Evolutionary conservation across 2,329 filamentous ascomycete species (phyloP).

Genomic region (Penicillium sp.): DNA sequence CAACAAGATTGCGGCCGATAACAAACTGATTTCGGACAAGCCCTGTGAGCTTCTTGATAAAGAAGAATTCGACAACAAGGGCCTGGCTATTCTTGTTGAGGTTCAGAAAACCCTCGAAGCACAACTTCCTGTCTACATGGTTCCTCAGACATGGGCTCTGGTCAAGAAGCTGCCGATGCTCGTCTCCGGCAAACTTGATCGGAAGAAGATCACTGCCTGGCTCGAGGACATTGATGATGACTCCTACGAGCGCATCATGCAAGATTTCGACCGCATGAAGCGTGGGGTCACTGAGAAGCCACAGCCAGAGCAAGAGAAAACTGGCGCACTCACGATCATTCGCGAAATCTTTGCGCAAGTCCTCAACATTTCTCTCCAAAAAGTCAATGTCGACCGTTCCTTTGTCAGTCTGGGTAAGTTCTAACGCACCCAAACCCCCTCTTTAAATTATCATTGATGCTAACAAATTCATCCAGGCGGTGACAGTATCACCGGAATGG

Average conservation of each 20-base stretch:
- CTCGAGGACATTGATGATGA: constrained; percentile 44
- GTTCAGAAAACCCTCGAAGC: constrained; percentile 42
- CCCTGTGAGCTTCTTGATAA: constrained; percentile 36
- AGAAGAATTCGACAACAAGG: constrained; percentile 21
- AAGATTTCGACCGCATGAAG: constrained; percentile 35
- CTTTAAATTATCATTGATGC: neutral
- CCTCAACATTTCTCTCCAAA: constrained; percentile 36
- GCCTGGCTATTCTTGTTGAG: constrained; percentile 32
- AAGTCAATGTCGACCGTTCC: constrained; percentile 36
- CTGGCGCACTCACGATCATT: constrained; percentile 25
- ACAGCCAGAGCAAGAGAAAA: constrained; percentile 14
- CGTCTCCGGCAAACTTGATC: constrained; percentile 42
- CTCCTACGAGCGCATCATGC: constrained; percentile 43
- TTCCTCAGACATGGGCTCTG: constrained; percentile 45
- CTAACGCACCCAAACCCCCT: neutral
- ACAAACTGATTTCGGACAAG: constrained; percentile 31
- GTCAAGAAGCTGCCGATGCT: constrained; percentile 44
- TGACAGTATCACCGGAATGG: constrained; percentile 45
- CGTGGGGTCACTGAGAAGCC: constrained; percentile 24
- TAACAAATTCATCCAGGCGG: constrained; percentile 31
- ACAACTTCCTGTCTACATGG: constrained; percentile 49
- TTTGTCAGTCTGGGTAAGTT: constrained; percentile 40
- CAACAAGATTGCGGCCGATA: constrained; percentile 26
- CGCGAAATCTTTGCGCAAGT: constrained; percentile 39
- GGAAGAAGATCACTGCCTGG: constrained; percentile 46